Base-by-base conservation (phyloP, 176 grass and related monocot genomes). In the Dactylis glomerata region DNA sequence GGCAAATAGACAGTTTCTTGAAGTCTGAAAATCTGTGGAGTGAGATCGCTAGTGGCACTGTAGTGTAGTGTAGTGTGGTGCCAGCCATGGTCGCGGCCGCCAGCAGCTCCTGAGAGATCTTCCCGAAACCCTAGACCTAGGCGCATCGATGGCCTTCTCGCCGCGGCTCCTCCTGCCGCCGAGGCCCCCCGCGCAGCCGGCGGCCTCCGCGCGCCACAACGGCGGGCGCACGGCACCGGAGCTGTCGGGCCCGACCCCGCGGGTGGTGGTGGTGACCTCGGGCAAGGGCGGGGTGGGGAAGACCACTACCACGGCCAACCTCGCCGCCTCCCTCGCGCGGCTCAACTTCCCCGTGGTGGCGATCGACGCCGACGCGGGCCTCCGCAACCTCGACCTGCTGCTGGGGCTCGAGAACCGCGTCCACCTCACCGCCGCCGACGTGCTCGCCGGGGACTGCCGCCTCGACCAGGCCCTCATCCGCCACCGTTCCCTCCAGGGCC, bases 201-300 rank as follows among this genome's bases (percentile, higher is more conserved):
- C 74, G 72, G 47, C 47, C 46, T 68, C 92, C 38, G 27, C 82
- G 41, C 76, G 77, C 16, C 80, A 56, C 80, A 80, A 62, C 37
- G 85, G 89, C 14, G 85, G 77, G 0, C 88, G 88, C 8, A 55
- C 83, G 71, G 71, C 84, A 15, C 81, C 92, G 32, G 87, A 95
- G 89, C 89, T 98, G 37, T 72, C 96, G 14, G 96, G 96, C 44
- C 89, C 92, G 30, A 89, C 87, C 24, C 96, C 93, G 22, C 93
- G 93, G 32, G 93, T 95, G 34, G 91, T 95, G 15, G 96, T 99
- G 34, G 90, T 99, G 28, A 96, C 96, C 62, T 99, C 96, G 3
- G 93, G 96, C 6, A 99, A 99, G 79, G 96, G 93, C 61, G 96
- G 96, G 78, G 93, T 99, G 8, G 96, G 96, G 6, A 99, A 99